These are phyloP conservation scores for Amoebophrya sp. DNA, from an alignment of 169 alveolate genomes.

Conservation along the genomic window DNA sequence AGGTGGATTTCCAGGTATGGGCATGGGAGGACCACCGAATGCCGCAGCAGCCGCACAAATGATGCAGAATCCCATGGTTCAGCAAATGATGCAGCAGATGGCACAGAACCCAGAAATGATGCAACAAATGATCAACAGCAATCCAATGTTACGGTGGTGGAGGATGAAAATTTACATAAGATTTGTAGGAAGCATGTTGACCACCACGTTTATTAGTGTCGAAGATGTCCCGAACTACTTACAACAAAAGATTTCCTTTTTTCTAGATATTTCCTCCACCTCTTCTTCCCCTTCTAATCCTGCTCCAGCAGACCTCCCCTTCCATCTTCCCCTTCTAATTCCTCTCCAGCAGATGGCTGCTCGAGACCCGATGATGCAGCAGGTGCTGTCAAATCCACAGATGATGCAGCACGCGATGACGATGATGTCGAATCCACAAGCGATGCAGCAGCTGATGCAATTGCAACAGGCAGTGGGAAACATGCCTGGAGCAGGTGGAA, in stretches of 20 bases:
- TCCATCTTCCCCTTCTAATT: too few species aligned
- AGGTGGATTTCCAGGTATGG: conserved; percentile 40
- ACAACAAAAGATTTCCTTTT: too few species aligned
- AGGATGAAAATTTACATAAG: too few species aligned
- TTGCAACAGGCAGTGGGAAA: conserved; percentile 26
- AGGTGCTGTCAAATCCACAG: neutral
- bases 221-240: too few species aligned
- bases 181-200: too few species aligned
- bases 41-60: conserved; percentile 53
- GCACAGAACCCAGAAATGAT: conserved; percentile 36
- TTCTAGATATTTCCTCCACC: too few species aligned
- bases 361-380: neutral
- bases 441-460: conserved; percentile 48
- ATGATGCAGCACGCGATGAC: conserved; percentile 59
- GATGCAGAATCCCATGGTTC: conserved; percentile 61
- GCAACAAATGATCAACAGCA: conserved; percentile 65
- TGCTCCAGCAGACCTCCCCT: too few species aligned
- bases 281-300: too few species aligned
- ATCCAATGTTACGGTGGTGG: conserved; percentile 66
- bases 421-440: conserved; percentile 50
- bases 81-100: conserved; percentile 53
- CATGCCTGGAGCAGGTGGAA: neutral
- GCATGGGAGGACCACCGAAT: too few species aligned
- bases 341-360: neutral
- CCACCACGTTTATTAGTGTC: too few species aligned